Percentiles rank a stretch among this genome's conserved stretches.
These are phyloP conservation scores for Alternaria conjuncta DNA, from an alignment of 2,329 filamentous ascomycete genomes.

Conservation along the genomic window DNA sequence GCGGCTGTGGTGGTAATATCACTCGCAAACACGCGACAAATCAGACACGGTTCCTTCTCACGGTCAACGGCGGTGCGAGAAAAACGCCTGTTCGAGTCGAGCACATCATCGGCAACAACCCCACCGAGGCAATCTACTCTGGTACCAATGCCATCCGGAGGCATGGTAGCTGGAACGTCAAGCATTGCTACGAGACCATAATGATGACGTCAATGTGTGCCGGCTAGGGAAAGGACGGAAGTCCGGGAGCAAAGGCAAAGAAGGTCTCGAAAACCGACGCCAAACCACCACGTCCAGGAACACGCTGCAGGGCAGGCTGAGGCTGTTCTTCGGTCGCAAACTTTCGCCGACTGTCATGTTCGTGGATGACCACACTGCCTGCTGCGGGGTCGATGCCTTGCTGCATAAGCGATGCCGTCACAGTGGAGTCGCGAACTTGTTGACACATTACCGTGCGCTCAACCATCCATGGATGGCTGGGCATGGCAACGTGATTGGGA, in stretches of 20 bases:
- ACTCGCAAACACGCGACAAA: constrained; percentile 28
- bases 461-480: not conserved
- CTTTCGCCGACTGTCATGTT: not conserved
- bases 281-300: constrained; percentile 10
- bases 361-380: not conserved
- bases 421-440: constrained; percentile 6
- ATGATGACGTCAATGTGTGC: constrained; percentile 9
- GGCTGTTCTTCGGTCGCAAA: not conserved
- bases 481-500: not conserved
- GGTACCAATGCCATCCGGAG: not conserved
- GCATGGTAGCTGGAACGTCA: not conserved
- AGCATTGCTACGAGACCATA: not conserved
- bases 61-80: constrained; percentile 29
- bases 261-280: not conserved
- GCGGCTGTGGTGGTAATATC: constrained; percentile 13
- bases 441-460: constrained; percentile 7
- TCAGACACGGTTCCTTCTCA: constrained; percentile 28
- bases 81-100: constrained; percentile 23
- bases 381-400: constrained; percentile 3
- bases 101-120: constrained; percentile 1
- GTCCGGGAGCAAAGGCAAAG: not conserved
- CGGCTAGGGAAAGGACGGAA: not conserved
- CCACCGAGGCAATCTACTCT: not conserved
- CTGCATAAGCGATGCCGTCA: constrained; percentile 12
- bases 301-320: constrained; percentile 2